Evolutionary conservation across 345 rosid species (phyloP), one percentile per base, ranked within the genome.

Genomic region (sweet orange (Citrus sinensis)): DNA sequence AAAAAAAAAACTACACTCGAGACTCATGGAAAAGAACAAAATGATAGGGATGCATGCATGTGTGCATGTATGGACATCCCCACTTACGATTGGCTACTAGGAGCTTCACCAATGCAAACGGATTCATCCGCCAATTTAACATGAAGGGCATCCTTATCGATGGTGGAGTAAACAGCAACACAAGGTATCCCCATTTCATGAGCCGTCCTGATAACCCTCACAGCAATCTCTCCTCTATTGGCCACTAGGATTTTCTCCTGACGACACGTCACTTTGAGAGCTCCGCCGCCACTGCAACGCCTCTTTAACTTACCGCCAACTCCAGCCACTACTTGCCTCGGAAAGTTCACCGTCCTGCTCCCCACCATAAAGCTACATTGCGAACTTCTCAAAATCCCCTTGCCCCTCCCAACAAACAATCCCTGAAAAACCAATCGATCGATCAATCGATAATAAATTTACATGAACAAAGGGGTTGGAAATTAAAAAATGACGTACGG

Each of bases 71-170:
- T 10, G 14, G 51, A 46, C 16, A 46, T 13, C 5, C 17, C 17
- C 51, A 89, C 98, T 83, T 85, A 96, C 98, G 98, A 94, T 81
- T 96, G 98, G 79, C 83, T 96, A 85, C 99, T 96, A 0, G 99
- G 98, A 61, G 99, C 99, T 91, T 96, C 99, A 69, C 99, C 99
- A 20, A 96, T 96, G 80, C 99, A 96, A 83, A 96, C 94, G 0
- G 99, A 90, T 80, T 92, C 97, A 80, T 96, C 98, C 74, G 99
- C 98, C 85, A 96, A 83, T 81, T 94, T 93, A 17, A 96, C 98
- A 82, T 94, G 99, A 8, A 96, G 95, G 1, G 98, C 99, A 78
- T 94, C 99, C 85, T 91, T 96, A 68, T 96, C 99, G 22, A 92
- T 96, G 4, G 97, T 96, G 0, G 98, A 96, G 83, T 96, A 96